phyloP scores from a whole-genome alignment of 1,284 basidiomycete genomes.

The Cryptococcus amylolentus region DNA sequence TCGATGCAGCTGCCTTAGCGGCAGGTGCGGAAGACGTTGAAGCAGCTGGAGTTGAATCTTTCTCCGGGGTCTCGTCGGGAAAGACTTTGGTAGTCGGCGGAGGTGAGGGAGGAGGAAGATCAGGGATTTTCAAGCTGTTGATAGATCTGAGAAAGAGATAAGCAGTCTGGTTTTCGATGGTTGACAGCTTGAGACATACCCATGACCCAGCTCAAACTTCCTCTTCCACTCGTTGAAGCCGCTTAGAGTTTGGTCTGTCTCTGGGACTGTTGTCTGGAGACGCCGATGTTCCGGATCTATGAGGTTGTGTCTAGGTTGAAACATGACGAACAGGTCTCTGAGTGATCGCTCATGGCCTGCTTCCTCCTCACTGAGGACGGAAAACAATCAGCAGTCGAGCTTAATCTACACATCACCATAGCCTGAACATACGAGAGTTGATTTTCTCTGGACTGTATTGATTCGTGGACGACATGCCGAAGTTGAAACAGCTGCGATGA shows the following conservation, averaged over 20 bases:
- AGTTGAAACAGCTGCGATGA: constrained; percentile 20
- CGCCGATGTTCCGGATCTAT: constrained; percentile 9
- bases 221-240: constrained; percentile 33
- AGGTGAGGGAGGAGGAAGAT: constrained; percentile 31
- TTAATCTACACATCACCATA: not conserved
- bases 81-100: constrained; percentile 31
- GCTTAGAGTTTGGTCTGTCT: constrained; percentile 11
- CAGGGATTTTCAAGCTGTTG: constrained; percentile 23
- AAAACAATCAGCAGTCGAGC: not conserved
- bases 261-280: constrained; percentile 3
- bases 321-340: constrained; percentile 28
- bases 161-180: not conserved
- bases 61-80: constrained; percentile 30
- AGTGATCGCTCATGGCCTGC: constrained; percentile 31
- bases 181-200: constrained; percentile 11
- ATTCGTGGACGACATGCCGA: constrained; percentile 29
- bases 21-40: constrained; percentile 8
- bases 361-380: constrained; percentile 20
- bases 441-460: constrained; percentile 22
- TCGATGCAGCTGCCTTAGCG: not conserved
- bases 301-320: constrained; percentile 23
- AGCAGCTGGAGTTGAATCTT: not conserved
- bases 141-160: constrained; percentile 16
- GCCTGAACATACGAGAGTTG: constrained; percentile 18
- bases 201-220: constrained; percentile 30